Evolutionary conservation across 1,284 basidiomycete genomes (phyloP), one percentile per base, ranked within the genome.

Genomic region (Malassezia psittaci): DNA sequence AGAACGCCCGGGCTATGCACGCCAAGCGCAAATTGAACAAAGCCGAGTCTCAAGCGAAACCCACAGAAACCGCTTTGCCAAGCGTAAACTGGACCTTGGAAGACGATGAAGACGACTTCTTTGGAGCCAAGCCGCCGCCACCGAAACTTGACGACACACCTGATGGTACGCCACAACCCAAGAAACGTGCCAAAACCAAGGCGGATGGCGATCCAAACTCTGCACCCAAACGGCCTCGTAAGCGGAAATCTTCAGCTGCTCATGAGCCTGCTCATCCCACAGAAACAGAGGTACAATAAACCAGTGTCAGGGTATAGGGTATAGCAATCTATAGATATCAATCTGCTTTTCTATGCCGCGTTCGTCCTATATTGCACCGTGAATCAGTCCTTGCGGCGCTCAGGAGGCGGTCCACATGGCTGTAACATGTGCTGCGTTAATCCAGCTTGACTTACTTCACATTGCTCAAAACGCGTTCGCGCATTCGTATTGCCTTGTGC

Each of bases 351-450:
- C 40, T 13, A 11, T 21, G 41, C 19, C 41, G 18, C 41, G 18
- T 13, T 29, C 39, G 5, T 19, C 16, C 39, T 8, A 41, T 13
- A 5, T 41, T 15, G 16, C 9, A n/a, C 16, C 39, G 15, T 21
- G n/a, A 1, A 7, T 47, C 10, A 47, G n/a, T 47, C 32, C 11
- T 47, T 36, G 12, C 34, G 32, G 9, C n/a, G 93, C 44, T 83
- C 82, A 2, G 91, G 93, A 19, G 93, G 91, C 39, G 89, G 89
- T 0, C 91, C 93, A 69, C 90, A 96, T n/a, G 93, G 93, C 75
- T 96, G 91, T 40, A 98, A 79, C 91, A 96, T 96, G 60, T 86
- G 83, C 90, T 96, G 68, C n/a, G 16, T 33, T 3, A 43, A 32
- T 29, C 24, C 7, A 7, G 16, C 9, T 16, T 40, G 35, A 75